Evolutionary conservation across 73 alveolate genomes (phyloP), one percentile per base, ranked within the genome.

Genomic region (Paramecium sonneborni): DNA sequence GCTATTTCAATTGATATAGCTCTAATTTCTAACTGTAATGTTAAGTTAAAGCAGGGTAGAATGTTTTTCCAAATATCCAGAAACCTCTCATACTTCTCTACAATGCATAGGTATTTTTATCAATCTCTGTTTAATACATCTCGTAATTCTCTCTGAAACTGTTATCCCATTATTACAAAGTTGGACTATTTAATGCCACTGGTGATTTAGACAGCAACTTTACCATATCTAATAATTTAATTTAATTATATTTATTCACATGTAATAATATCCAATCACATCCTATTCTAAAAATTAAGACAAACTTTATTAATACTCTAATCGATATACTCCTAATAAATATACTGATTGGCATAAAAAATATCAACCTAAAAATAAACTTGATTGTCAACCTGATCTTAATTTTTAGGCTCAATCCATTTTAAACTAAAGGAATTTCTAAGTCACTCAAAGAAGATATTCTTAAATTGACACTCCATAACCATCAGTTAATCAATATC

Each of bases 191-290:
- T 20, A 72, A 41, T 23, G 55, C 86, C 55, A 72, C 86, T 72
- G 86, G 86, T 35, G 86, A 72, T 72, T 72, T 72, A 30, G 86
- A 72, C 15, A 72, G 57, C 57, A 72, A 72, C 57, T 72, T 72
- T 35, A 72, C 86, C 86, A 72, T 72, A 72, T 62, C 84, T 62
- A 62, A 62, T 52, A 52, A 52, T 52, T 52, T 35, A 35, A 35
- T 35, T 35, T 52, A 52, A 52, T 52, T 52, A 52, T 52, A 52
- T 52, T 52, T 52, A 52, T 52, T 52, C 68, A 3, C 23, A 52
- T 52, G 14, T 52, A 52, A 52, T 52, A 52, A 52, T 52, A 52
- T 52, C 68, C 68, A 3, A 52, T 52, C 26, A 30, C 46, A 12
- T 62, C 34, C 48, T 62, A 62, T 1, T 62, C 46, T n/a, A 62